Evolutionary conservation across 352 stramenopile genomes (phyloP), one percentile per base, ranked within the genome.

Genomic region (Phytophthora chlamydospora): DNA sequence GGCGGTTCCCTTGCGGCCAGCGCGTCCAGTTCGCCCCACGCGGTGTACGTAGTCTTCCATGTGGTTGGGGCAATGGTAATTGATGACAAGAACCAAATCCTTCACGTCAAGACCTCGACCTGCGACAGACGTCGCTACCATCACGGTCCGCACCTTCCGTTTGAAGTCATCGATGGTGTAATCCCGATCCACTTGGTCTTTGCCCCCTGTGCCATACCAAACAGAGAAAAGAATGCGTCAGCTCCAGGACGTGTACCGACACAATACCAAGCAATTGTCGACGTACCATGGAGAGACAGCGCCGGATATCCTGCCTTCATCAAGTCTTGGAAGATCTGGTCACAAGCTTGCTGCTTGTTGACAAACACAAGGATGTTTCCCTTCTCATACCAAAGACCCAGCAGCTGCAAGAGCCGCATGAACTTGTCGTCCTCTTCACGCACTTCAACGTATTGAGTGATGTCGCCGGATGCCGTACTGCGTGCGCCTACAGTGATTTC

Each of bases 31-130:
- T 49, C 97, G 75, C 6, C 97, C 98, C 4, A 99, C 96, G 31
- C 98, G 93, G 80, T 99, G 98, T 2, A 99, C 97, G 62, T 99
- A 99, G 62, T 99, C 98, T 85, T 99, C 98, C 41, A 99, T 78
- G 71, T 99, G 97, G 71, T 99, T 99, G 0, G 98, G 98, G 46
- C 93, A 98, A 46, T 98, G 97, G 68, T 98, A 99, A 80, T 99
- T 99, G 66, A 99, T 98, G 31, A 99, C 98, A 62, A 98, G 97
- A 34, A 96, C 82, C 50, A 99, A 90, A 48, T 98, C 95, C 42
- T 98, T 97, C 32, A 99, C 98, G 68, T 99, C 98, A 38, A 99
- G 85, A 56, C 98, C 98, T 48, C 98, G 88, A 43, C 94, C 97
- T 57, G 97, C 98, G 38, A 99, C 97, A 34, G 85, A 96, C 9